Base-by-base conservation (phyloP, 73 alveolate species). In the Symbiodinium natans region DNA sequence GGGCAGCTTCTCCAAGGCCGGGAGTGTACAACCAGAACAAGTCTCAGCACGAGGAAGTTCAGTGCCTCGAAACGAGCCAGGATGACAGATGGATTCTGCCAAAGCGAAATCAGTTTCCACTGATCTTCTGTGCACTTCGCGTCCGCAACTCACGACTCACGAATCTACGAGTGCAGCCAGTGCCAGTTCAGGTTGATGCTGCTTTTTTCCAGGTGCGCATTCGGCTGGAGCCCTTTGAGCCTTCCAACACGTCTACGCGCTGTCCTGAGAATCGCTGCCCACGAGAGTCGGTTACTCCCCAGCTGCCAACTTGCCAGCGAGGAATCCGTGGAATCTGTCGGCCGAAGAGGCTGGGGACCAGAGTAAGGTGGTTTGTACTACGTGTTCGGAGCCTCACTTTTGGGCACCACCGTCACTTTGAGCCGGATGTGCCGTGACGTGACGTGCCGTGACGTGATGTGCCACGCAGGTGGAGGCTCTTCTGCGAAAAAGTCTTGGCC, bases 51-150 rank as follows among this genome's bases (percentile, higher is more conserved):
- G 59, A n/a, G n/a, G n/a, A n/a, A n/a, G n/a, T n/a, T n/a, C n/a
- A n/a, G n/a, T n/a, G n/a, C 59, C 13, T 6, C 59, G 59, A 46
- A 46, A 34, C 77, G 25, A 11, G 40, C 41, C 84, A 73, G 84
- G 84, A 73, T 33, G 96, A 84, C 71, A 63, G 96, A 41, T 89
- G 96, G 96, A 82, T 89, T 23, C 74, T 68, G 34, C 77, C 96
- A 6, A 89, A 89, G 87, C 96, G 96, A 83, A 89, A 84, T 39
- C 96, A 89, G 82, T 89, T 89, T 89, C 96, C 96, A 27, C 77
- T 68, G 39, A n/a, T 89, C n/a, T 89, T 89, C 48, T 89, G 96
- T 19, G 86, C 96, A 39, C 77, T 89, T 27, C 96, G 96, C 29
- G 84, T 29, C 43, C 42, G 41, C 84, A 34, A 34, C 82, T 63